Evolutionary conservation across 352 stramenopile species (phyloP).

Genomic region (Thalassiosira hispida): DNA sequence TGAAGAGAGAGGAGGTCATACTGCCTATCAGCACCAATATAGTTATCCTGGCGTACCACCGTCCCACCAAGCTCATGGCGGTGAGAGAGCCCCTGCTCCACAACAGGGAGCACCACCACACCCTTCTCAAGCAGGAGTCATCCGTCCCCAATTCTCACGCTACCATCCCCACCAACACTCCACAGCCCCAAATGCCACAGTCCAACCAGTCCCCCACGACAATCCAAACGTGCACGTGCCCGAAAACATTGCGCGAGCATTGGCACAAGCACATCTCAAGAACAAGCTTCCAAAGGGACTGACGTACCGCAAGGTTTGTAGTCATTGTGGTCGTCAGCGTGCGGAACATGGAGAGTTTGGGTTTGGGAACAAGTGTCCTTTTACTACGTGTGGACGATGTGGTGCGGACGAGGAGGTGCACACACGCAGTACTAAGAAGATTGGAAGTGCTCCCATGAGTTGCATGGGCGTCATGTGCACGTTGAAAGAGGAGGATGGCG

Average conservation of each 20-base stretch:
- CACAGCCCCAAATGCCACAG: not conserved
- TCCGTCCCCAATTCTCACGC: slow-evolving; percentile 29
- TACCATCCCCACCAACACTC: not conserved
- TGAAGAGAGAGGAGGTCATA: slow-evolving; percentile 16
- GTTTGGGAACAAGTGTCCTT: slow-evolving; percentile 80
- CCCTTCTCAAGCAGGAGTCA: not conserved
- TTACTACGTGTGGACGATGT: slow-evolving; percentile 74
- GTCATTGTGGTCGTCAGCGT: slow-evolving; percentile 66
- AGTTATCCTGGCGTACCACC: not conserved
- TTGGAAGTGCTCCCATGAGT: not conserved
- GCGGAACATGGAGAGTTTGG: slow-evolving; percentile 78
- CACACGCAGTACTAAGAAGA: not conserved
- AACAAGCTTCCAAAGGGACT: slow-evolving; percentile 66
- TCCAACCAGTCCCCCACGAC: not conserved
- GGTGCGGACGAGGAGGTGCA: slow-evolving; percentile 61
- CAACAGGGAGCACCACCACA: not conserved
- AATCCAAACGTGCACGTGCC: slow-evolving; percentile 1
- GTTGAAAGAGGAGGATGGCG: slow-evolving; percentile 62
- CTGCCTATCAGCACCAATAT: slow-evolving; percentile 24
- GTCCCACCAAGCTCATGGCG: slow-evolving; percentile 3
- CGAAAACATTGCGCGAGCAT: slow-evolving; percentile 15
- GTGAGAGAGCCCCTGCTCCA: no score
- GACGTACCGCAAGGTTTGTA: slow-evolving; percentile 81
- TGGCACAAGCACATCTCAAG: slow-evolving; percentile 5
- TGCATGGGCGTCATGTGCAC: slow-evolving; percentile 72